These are phyloP conservation scores for Chalaropsis thielavioides DNA, from an alignment of 2,329 filamentous ascomycete genomes.

Conservation along the genomic window DNA sequence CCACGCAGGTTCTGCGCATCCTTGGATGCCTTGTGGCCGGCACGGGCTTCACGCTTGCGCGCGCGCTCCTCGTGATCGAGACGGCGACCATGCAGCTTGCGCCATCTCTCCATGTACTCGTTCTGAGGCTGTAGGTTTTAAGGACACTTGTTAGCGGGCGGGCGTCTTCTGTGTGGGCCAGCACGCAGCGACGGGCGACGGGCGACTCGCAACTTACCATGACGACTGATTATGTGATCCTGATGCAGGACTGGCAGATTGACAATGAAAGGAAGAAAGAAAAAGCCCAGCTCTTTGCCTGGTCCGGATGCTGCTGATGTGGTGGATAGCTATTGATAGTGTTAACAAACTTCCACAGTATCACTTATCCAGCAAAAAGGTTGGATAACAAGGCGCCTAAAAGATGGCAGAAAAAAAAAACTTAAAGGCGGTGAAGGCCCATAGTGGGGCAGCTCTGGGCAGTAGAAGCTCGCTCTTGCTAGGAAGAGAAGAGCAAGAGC, in stretches of 20 bases:
- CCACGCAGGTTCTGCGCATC: constrained; percentile 89
- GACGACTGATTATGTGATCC: background rate
- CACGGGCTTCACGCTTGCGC: constrained; percentile 76
- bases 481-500: background rate
- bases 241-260: background rate
- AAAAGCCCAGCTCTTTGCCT: constrained; percentile 13
- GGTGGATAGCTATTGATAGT: background rate
- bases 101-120: constrained; percentile 59
- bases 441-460: constrained; percentile 11
- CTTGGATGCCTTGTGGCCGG: constrained; percentile 74
- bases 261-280: background rate
- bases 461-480: background rate
- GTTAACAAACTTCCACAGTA: background rate
- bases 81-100: constrained; percentile 37
- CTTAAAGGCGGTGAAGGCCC: constrained; percentile 14
- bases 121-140: constrained; percentile 46
- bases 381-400: constrained; percentile 2
- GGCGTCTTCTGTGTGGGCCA: background rate
- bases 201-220: constrained; percentile 9
- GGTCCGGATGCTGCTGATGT: background rate
- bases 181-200: background rate
- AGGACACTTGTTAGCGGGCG: background rate
- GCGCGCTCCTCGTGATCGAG: constrained; percentile 74
- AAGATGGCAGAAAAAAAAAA: constrained; percentile 16
- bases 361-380: constrained; percentile 6